Evolutionary conservation across 495 filamentous ascomycete genomes (phyloP).

Genomic region (Xylona heveae): DNA sequence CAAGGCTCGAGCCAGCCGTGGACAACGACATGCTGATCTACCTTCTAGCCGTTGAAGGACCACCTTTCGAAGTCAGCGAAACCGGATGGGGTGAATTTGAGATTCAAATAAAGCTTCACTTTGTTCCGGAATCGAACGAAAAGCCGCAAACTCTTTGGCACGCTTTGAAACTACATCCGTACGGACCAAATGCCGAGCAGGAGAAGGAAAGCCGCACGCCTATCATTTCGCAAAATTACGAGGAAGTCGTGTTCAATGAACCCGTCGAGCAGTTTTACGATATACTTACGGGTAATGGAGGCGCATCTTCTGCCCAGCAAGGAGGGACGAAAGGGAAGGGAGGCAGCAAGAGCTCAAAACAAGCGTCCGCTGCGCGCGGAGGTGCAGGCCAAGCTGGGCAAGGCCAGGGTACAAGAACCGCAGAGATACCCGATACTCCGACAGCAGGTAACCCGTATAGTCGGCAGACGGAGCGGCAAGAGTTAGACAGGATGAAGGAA

Average conservation of each 20-base stretch:
- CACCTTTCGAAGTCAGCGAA: constrained; percentile 70
- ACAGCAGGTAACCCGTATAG: constrained; percentile 51
- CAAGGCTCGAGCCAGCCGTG: not conserved
- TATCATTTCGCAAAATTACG: constrained; percentile 57
- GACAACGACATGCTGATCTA: constrained; percentile 1
- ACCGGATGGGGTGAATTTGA: constrained; percentile 98
- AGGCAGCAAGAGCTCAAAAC: constrained; percentile 22
- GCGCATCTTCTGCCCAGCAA: constrained; percentile 6
- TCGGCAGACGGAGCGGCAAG: constrained; percentile 46
- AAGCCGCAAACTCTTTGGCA: constrained; percentile 86
- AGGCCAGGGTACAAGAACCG: constrained; percentile 31
- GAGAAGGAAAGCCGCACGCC: constrained; percentile 40
- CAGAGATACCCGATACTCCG: constrained; percentile 45
- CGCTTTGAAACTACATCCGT: constrained; percentile 76
- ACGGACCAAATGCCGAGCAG: constrained; percentile 58
- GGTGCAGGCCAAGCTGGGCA: constrained; percentile 4
- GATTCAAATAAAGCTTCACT: constrained; percentile 82
- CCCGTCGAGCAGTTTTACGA: constrained; percentile 80
- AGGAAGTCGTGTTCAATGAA: constrained; percentile 91
- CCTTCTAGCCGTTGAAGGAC: constrained; percentile 31
- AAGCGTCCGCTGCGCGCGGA: constrained; percentile 20
- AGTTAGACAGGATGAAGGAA: constrained; percentile 34
- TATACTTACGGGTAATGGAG: constrained; percentile 43
- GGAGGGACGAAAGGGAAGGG: constrained; percentile 17
- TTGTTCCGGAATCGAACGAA: constrained; percentile 62